phyloP scores from a whole-genome alignment of 2,329 filamentous ascomycete genomes.

The Fusarium ramigenum region DNA sequence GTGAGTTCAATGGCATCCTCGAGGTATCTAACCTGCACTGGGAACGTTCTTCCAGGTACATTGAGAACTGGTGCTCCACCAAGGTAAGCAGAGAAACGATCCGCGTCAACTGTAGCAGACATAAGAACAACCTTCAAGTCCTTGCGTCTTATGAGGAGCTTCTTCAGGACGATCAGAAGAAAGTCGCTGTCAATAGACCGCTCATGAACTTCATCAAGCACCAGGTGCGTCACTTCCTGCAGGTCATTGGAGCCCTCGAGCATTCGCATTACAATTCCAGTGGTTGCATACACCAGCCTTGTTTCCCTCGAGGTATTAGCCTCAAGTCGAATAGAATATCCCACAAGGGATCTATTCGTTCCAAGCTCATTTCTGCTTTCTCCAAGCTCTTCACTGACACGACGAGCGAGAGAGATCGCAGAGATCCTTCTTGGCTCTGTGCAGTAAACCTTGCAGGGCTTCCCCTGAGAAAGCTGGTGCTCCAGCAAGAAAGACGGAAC shows the following conservation, averaged over 20 bases:
- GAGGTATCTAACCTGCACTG: conserved; percentile 85
- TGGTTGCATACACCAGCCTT: conserved; percentile 87
- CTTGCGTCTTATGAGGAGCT: conserved; percentile 77
- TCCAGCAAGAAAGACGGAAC: conserved; percentile 95
- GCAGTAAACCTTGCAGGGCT: conserved; percentile 90
- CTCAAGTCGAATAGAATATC: conserved; percentile 93
- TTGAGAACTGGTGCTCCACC: conserved; percentile 86
- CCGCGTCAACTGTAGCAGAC: conserved; percentile 96
- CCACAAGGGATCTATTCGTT: conserved; percentile 83
- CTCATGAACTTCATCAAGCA: conserved; percentile 98
- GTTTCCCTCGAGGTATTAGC: conserved; percentile 85
- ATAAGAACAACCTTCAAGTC: conserved; percentile 94
- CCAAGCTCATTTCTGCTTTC: conserved; percentile 85
- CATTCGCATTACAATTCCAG: conserved; percentile 97
- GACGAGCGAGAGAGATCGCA: conserved; percentile 89
- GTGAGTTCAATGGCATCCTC: conserved; percentile 94
- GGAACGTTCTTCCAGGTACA: conserved; percentile 93
- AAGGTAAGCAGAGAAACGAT: conserved; percentile 89
- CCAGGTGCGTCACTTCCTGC: conserved; percentile 88
- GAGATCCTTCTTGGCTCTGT: conserved; percentile 96
- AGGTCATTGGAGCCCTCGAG: conserved; percentile 88
- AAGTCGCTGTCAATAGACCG: conserved; percentile 97
- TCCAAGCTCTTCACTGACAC: conserved; percentile 94
- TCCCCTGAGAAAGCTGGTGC: conserved; percentile 82
- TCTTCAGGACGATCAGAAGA: conserved; percentile 88